Evolutionary conservation across 2,329 filamentous ascomycete genomes (phyloP).

Genomic region (Colletotrichum sp.): DNA sequence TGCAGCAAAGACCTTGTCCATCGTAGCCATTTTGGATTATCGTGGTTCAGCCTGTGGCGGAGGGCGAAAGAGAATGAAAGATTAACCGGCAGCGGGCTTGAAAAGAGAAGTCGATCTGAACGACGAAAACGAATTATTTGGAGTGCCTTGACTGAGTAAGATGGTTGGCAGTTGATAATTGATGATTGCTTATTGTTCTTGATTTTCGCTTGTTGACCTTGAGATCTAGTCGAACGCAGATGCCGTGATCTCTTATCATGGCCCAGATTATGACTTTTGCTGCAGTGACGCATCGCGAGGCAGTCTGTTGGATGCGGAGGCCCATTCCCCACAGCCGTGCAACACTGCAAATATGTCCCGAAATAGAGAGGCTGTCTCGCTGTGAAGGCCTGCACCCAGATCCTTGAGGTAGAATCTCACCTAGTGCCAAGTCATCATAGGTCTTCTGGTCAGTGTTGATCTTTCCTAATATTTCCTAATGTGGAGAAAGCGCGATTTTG

Average conservation of each 20-base stretch:
- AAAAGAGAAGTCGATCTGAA: background rate
- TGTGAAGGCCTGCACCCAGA: background rate
- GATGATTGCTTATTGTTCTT: background rate
- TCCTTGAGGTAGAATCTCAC: background rate
- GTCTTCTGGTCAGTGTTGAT: background rate
- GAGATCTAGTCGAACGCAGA: background rate
- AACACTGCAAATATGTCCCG: background rate
- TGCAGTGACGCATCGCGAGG: background rate
- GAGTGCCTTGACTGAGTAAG: background rate
- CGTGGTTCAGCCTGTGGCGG: background rate
- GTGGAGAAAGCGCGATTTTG: background rate
- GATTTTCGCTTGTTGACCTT: background rate
- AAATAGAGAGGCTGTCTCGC: background rate
- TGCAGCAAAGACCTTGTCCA: constrained; percentile 40
- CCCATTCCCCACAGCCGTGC: background rate
- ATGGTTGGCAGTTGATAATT: background rate
- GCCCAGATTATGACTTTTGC: background rate
- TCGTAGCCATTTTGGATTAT: constrained; percentile 40
- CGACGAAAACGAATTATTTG: background rate
- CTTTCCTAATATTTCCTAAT: background rate
- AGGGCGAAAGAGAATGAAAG: background rate
- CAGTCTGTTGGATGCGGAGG: background rate
- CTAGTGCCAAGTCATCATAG: background rate
- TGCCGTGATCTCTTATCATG: background rate
- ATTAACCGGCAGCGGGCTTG: background rate